Evolutionary conservation across 2,329 filamentous ascomycete species (phyloP), one percentile per base, ranked within the genome.

Genomic region (Periconia macrospinosa): DNA sequence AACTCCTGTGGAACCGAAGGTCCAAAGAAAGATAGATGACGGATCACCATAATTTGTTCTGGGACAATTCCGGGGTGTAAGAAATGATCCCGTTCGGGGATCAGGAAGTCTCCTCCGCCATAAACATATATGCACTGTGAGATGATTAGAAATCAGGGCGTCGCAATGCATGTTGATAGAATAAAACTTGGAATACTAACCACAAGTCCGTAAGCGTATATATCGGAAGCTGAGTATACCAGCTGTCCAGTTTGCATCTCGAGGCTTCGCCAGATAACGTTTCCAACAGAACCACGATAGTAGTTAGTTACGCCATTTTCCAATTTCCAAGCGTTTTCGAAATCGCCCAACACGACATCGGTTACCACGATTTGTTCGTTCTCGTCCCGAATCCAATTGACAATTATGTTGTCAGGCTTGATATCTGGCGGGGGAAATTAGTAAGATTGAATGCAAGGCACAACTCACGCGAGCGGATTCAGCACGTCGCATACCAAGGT

Each of bases 261-360:
- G 50, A 67, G 73, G 61, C 72, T 76, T 62, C 71, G 69, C 72
- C 71, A 76, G 69, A 76, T 76, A 18, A 55, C 66, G 57, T 76
- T 75, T 14, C 71, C 72, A 59, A 75, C 61, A 53, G 64, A 63
- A 60, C 67, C 52, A 51, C 57, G 61, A 6, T 62, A 67, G 17
- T 62, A 53, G 55, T 57, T 58, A 49, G 57, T 47, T 46, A 64
- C 54, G 60, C 61, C 64, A 40, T 55, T 53, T 57, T 72, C 56
- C n/a, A 58, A 57, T 57, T 74, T 69, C 52, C 59, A 71, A 59
- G 67, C 63, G 49, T 72, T 59, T 54, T 76, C 70, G 47, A 75
- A 74, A 60, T 76, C 68, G 33, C 72, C 73, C 30, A 76, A 60
- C 23, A 58, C 66, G 19, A 66, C 71, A 52, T 69, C 55, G 35